Base-by-base conservation (phyloP, 1,284 basidiomycete genomes). In the Athelia psychrophila region DNA sequence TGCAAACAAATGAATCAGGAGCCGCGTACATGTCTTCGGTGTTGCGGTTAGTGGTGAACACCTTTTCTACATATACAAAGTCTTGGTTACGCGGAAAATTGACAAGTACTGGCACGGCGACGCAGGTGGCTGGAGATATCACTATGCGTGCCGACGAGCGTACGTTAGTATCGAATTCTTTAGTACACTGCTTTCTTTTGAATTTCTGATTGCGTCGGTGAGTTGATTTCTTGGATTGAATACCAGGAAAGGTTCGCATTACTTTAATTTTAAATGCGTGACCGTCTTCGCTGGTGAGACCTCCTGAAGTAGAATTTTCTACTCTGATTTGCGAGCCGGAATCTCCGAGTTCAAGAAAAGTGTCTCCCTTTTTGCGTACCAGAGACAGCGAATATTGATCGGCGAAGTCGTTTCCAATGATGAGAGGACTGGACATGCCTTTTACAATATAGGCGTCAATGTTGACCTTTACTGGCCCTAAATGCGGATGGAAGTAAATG, bases 301-400 rank as follows among this genome's bases (percentile, higher is more conserved):
- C 6, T 16, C 47, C 13, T 1, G 45, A 23, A 1, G 48, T 49
- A 2, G 57, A 57, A n/a, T 46, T 55, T 30, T 44, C 16, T 5
- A 60, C 55, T 22, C 36, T 2, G 0, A 57, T 23, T 42, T 33
- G 16, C 12, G 62, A 12, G 32, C 58, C 56, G 2, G 62, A 51
- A 16, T 55, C 49, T 45, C 64, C 65, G 33, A 72, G 65, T 16
- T 47, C 19, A 0, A 71, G 38, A 16, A 42, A 51, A 2, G 62
- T 64, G 1, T 56, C 32, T 13, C 52, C 55, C 22, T 57, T 57
- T 8, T 58, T 25, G 36, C 64, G 46, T 1, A 65, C 19, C 1
- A 68, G 53, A 23, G 64, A 70, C 20, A 69, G 56, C 8, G 51
- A 57, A 49, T 66, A 69, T 33, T 67, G 60, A 50, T 59, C 63